Percentiles rank a stretch among this genome's conserved stretches.
Conservation (phyloP, 2,329 filamentous ascomycete genomes). For the Didymella pomorum region DNA sequence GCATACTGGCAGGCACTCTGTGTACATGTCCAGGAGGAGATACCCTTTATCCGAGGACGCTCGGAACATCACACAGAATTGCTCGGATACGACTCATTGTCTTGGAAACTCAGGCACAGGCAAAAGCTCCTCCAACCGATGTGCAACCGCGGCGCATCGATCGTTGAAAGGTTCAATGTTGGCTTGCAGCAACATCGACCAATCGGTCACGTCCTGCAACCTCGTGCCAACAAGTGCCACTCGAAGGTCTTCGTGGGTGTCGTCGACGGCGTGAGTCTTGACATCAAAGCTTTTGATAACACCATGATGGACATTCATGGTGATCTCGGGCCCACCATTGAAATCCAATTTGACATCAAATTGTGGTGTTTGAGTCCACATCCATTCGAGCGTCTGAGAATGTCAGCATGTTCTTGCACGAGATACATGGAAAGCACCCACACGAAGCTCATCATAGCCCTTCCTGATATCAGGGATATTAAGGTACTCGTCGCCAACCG, state of each 20-base stretch:
- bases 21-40: neutral
- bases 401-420: conserved; percentile 41
- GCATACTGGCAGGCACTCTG: neutral
- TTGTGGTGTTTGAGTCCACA: conserved; percentile 83
- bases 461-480: conserved; percentile 64
- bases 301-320: conserved; percentile 58
- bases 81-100: neutral
- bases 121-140: conserved; percentile 33
- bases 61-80: neutral
- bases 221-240: conserved; percentile 48
- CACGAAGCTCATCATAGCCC: conserved; percentile 69
- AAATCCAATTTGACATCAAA: conserved; percentile 69
- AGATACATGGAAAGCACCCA: conserved; percentile 44
- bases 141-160: conserved; percentile 22
- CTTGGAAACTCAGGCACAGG: conserved; percentile 29
- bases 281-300: conserved; percentile 61
- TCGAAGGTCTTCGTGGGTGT: conserved; percentile 28
- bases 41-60: neutral
- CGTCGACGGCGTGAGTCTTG: conserved; percentile 18
- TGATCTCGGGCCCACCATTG: conserved; percentile 52
- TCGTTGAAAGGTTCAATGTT: conserved; percentile 28
- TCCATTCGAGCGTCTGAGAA: conserved; percentile 72
- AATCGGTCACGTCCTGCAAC: conserved; percentile 60
- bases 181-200: conserved; percentile 38
- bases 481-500: conserved; percentile 63